Evolutionary conservation across 2,329 filamentous ascomycete species (phyloP).

Genomic region (Ampelomyces quisqualis): DNA sequence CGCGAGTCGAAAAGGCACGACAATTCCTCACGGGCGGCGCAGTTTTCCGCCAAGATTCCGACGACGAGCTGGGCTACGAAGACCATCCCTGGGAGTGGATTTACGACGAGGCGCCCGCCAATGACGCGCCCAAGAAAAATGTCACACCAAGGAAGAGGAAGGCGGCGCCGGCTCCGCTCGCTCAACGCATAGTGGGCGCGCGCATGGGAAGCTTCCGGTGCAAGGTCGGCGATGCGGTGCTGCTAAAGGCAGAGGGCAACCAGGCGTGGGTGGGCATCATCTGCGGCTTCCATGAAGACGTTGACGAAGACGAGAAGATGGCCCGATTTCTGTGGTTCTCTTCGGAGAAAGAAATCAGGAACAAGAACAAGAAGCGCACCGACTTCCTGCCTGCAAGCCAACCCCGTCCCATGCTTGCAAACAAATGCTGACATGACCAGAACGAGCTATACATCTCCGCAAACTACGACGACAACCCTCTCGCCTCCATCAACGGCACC

Average conservation of each 20-base stretch:
- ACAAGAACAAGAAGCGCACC: constrained; percentile 74
- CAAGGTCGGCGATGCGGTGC: constrained; percentile 75
- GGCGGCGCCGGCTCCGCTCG: constrained; percentile 16
- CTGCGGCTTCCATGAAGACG: constrained; percentile 73
- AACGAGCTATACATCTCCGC: constrained; percentile 93
- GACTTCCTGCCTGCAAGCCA: constrained; percentile 69
- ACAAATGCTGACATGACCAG: constrained; percentile 43
- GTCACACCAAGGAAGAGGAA: constrained; percentile 40
- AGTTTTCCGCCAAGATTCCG: constrained; percentile 74
- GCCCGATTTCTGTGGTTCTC: constrained; percentile 97
- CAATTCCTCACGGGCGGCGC: constrained; percentile 60
- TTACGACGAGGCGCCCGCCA: constrained; percentile 50
- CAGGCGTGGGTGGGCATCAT: constrained; percentile 93
- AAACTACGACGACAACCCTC: constrained; percentile 81
- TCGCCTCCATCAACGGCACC: constrained; percentile 87
- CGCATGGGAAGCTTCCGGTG: constrained; percentile 80
- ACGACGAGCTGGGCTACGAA: constrained; percentile 71
- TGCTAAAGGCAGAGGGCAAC: constrained; percentile 85
- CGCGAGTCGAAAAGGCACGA: constrained; percentile 50
- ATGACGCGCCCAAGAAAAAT: constrained; percentile 21
- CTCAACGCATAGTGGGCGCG: constrained; percentile 70
- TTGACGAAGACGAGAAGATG: constrained; percentile 62
- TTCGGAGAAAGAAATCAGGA: constrained; percentile 83
- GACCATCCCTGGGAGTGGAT: constrained; percentile 56
- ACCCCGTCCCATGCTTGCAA: constrained; percentile 1